Conservation (phyloP, 441 rosid genomes). For the Melastoma candidum region DNA sequence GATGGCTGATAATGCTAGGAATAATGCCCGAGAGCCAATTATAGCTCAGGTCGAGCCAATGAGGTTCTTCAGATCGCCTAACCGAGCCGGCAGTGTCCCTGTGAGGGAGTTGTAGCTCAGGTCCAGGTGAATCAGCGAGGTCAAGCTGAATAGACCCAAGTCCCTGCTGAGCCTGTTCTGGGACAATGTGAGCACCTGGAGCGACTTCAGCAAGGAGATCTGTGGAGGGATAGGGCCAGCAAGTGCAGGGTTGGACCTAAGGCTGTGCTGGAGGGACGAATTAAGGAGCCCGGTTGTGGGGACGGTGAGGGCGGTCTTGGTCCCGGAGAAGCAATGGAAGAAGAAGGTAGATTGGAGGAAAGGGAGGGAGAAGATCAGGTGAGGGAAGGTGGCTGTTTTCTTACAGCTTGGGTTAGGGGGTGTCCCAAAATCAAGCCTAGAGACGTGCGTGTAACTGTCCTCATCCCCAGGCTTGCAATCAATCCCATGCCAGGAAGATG, state of each 20-base stretch:
- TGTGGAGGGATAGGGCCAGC: conserved; percentile 59
- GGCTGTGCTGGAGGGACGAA: conserved; percentile 74
- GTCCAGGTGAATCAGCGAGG: conserved; percentile 58
- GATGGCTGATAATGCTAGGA: conserved; percentile 48
- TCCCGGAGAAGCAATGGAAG: conserved; percentile 60
- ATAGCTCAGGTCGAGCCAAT: conserved; percentile 73
- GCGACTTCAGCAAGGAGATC: conserved; percentile 51
- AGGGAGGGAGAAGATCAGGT: conserved; percentile 51
- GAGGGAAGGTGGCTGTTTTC: conserved; percentile 50
- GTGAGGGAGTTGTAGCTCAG: conserved; percentile 66
- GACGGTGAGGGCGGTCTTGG: conserved; percentile 40
- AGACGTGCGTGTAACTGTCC: conserved; percentile 53
- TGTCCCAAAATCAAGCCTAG: conserved; percentile 78
- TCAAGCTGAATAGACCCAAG: conserved; percentile 27
- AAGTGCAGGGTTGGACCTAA: conserved; percentile 70
- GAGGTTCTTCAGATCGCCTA: conserved; percentile 53
- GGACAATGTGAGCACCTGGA: conserved; percentile 65
- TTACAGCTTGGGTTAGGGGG: conserved; percentile 64
- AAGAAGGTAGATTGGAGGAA: conserved; percentile 59
- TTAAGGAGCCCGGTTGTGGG: conserved; percentile 24
- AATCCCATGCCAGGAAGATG: conserved; percentile 61
- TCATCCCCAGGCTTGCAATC: conserved; percentile 49
- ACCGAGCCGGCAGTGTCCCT: conserved; percentile 42
- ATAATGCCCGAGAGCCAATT: conserved; percentile 47
- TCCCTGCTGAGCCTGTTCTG: conserved; percentile 56